phyloP scores from a whole-genome alignment of 2,329 filamentous ascomycete genomes.

The Myriosclerotinia scirpicola region DNA sequence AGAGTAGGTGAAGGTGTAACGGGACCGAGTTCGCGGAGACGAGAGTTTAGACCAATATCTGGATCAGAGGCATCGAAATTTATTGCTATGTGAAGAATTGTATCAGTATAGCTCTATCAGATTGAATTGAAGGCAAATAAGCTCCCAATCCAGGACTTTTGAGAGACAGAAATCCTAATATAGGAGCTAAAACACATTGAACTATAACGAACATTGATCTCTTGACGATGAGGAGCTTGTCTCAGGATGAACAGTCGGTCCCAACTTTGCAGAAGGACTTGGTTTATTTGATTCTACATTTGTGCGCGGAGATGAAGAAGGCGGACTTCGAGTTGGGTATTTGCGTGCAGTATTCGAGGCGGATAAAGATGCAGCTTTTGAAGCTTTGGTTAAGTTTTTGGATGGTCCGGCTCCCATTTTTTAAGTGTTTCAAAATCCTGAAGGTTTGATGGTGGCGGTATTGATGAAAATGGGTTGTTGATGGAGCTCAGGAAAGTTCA shows the following conservation, averaged over 20 bases:
- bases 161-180: background rate
- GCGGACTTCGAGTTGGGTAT: slow-evolving; percentile 38
- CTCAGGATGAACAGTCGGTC: slow-evolving; percentile 27
- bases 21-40: slow-evolving; percentile 36
- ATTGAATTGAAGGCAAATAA: background rate
- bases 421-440: background rate
- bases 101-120: background rate
- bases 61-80: slow-evolving; percentile 28
- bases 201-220: slow-evolving; percentile 23
- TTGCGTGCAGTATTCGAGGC: slow-evolving; percentile 33
- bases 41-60: slow-evolving; percentile 30
- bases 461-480: background rate
- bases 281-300: slow-evolving; percentile 21
- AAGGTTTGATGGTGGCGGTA: background rate
- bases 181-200: background rate
- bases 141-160: no score
- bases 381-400: slow-evolving; percentile 32
- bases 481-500: background rate
- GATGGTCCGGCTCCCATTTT: slow-evolving; percentile 37
- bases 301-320: slow-evolving; percentile 23
- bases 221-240: slow-evolving; percentile 7
- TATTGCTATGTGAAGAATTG: slow-evolving; percentile 19
- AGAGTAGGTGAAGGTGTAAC: slow-evolving; percentile 37
- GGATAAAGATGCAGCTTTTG: slow-evolving; percentile 27
- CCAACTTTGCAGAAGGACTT: slow-evolving; percentile 19